phyloP scores from a whole-genome alignment of 768 basidiomycete genomes.

The Pholiota microspora region DNA sequence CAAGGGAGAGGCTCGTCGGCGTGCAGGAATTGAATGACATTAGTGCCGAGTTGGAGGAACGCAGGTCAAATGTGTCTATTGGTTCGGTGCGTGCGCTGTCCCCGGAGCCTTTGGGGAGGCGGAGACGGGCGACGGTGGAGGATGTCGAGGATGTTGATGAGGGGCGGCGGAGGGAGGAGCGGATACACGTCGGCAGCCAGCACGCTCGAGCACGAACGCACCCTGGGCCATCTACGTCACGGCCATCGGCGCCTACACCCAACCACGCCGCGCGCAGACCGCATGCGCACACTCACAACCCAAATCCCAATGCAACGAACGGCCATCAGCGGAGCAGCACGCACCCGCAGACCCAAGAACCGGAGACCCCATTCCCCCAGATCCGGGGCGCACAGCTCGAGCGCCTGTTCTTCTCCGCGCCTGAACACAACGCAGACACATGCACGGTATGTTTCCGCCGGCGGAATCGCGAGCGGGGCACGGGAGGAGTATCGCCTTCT shows the following conservation, averaged over 20 bases:
- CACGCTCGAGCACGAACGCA: constrained; percentile 1
- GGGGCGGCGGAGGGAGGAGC: neutral
- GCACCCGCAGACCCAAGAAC: constrained; percentile 10
- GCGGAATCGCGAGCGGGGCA: constrained; percentile 18
- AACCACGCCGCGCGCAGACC: constrained; percentile 24
- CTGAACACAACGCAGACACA: constrained; percentile 69
- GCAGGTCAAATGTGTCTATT: constrained; percentile 45
- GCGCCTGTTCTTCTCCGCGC: constrained; percentile 76
- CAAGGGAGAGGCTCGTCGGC: constrained; percentile 43
- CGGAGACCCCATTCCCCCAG: constrained; percentile 70
- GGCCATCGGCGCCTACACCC: constrained; percentile 37
- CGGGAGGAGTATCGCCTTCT: constrained; percentile 9
- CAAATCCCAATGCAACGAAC: too few species aligned
- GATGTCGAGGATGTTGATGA: constrained; percentile 19
- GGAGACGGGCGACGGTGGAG: constrained; percentile 15
- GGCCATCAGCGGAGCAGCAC: neutral
- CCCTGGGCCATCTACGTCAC: constrained; percentile 15
- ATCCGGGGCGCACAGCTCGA: constrained; percentile 81
- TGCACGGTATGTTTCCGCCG: constrained; percentile 65
- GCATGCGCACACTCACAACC: constrained; percentile 4
- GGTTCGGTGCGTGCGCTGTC: constrained; percentile 11
- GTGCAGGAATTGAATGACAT: constrained; percentile 62
- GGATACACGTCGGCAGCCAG: neutral
- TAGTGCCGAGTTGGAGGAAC: constrained; percentile 63
- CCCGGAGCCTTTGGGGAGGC: constrained; percentile 8